Conservation (phyloP, 169 alveolate species). For the Plasmodium coatneyi region DNA sequence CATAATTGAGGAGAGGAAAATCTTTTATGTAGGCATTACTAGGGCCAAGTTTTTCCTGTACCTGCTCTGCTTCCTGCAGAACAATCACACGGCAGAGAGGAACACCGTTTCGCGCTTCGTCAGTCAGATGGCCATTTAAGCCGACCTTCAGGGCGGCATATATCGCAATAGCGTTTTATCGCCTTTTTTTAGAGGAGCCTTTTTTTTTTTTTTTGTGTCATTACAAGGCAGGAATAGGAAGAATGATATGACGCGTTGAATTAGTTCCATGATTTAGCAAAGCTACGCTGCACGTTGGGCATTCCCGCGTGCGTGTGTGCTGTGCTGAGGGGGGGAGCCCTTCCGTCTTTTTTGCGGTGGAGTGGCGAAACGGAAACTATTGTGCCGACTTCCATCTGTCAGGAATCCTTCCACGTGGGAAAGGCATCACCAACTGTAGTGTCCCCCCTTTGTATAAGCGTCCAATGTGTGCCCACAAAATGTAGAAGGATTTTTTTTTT, state of each 20-base stretch:
- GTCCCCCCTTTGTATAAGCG: neutral
- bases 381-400: neutral
- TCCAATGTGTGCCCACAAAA: neutral
- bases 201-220: neutral
- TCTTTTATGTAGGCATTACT: constrained; percentile 88
- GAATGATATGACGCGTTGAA: neutral
- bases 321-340: neutral
- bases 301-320: neutral
- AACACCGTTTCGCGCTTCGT: constrained; percentile 59
- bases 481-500: neutral
- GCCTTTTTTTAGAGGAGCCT: neutral
- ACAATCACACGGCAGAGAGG: constrained; percentile 26
- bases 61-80: constrained; percentile 37
- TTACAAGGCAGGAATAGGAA: neutral
- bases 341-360: neutral
- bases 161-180: neutral
- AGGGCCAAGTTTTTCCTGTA: constrained; percentile 79
- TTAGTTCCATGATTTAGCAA: neutral
- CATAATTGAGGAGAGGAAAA: constrained; percentile 88
- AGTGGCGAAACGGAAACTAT: neutral
- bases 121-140: constrained; percentile 29
- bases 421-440: neutral
- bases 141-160: neutral
- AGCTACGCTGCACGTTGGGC: neutral
- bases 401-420: neutral